Base-by-base conservation (phyloP, 2,329 filamentous ascomycete species). In the Nemania sp. region DNA sequence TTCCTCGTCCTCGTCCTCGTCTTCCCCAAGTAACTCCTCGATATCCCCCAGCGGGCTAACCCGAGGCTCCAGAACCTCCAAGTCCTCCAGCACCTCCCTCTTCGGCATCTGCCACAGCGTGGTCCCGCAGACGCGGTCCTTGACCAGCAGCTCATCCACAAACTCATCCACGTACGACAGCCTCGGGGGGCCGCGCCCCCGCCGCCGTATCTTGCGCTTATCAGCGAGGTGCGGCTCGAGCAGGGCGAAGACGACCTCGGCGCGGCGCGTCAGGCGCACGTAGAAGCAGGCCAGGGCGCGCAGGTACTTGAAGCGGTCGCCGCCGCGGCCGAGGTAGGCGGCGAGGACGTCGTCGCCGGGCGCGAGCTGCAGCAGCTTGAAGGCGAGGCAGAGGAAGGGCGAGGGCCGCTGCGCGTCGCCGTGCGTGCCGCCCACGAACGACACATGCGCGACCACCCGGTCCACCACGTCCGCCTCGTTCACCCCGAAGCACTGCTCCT, bases 401-500 rank as follows among this genome's bases (percentile, higher is more conserved):
- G 92, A 92, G 0, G 95, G 94, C 69, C 91, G 91, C 75, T 97
- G 94, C 49, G 87, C 84, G 17, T 87, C 84, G 54, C 93, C 92
- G 71, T 92, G 92, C 5, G 92, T 96, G 67, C 95, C 95, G 65
- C 93, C 95, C 58, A 99, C 85, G 76, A 90, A 95, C 50, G 80
- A 83, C 48, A 99, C 84, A 76, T 88, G 83, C 69, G 94, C 90
- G 25, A 92, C 90, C 0, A 96, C 93, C 66, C 95, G 91, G 78
- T 97, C 91, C 69, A 97, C 89, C 5, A 99, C 81, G 76, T 88
- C 85, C 54, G 86, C 86, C 73, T 89, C 87, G 79, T 98, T 99
- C 66, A 99, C 83, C 43, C 90, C 95, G 77, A 98, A 99, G 75
- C 95, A 97, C 79, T 97, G 93, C 78, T 98, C 95, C 77, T 97